Evolutionary conservation across 2,329 filamentous ascomycete genomes (phyloP).

Genomic region (Sporothrix pseudoabietina): DNA sequence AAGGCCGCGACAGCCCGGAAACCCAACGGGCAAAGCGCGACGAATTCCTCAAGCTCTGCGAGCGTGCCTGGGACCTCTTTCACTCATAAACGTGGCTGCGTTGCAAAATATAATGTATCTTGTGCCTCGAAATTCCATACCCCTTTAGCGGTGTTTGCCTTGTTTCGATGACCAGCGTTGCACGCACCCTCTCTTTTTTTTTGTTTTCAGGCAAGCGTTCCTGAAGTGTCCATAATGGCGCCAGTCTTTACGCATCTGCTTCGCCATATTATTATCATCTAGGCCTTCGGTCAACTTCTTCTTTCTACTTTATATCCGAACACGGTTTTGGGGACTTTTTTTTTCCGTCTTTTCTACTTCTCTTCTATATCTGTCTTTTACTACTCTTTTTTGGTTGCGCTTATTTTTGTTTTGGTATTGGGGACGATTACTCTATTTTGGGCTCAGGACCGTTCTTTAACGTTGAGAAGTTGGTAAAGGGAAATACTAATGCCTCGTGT

Average conservation of each 20-base stretch:
- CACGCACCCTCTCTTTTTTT: not conserved
- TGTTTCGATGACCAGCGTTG: slow-evolving; percentile 2
- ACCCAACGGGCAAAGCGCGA: slow-evolving; percentile 85
- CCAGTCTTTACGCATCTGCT: not conserved
- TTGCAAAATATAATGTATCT: not conserved
- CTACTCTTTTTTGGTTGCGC: slow-evolving; percentile 13
- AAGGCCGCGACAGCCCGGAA: slow-evolving; percentile 80
- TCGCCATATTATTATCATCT: not conserved
- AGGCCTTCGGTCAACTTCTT: not conserved
- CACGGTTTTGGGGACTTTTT: slow-evolving; percentile 6
- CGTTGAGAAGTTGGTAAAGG: slow-evolving; percentile 6
- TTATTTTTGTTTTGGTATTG: not conserved
- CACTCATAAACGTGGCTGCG: slow-evolving; percentile 66
- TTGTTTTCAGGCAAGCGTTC: not conserved
- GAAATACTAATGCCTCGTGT: slow-evolving; percentile 27
- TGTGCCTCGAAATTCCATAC: slow-evolving; percentile 23
- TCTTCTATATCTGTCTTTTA: slow-evolving; percentile 23
- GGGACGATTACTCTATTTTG: not conserved
- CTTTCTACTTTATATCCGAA: slow-evolving; percentile 19
- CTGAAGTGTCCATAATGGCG: not conserved
- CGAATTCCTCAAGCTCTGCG: slow-evolving; percentile 84
- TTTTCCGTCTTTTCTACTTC: not conserved
- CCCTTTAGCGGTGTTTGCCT: slow-evolving; percentile 17
- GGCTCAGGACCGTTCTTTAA: slow-evolving; percentile 6
- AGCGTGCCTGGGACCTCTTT: slow-evolving; percentile 93